These are phyloP conservation scores for Lentinula novae-zelandiae DNA, from an alignment of 1,284 basidiomycete genomes.

Conservation along the genomic window DNA sequence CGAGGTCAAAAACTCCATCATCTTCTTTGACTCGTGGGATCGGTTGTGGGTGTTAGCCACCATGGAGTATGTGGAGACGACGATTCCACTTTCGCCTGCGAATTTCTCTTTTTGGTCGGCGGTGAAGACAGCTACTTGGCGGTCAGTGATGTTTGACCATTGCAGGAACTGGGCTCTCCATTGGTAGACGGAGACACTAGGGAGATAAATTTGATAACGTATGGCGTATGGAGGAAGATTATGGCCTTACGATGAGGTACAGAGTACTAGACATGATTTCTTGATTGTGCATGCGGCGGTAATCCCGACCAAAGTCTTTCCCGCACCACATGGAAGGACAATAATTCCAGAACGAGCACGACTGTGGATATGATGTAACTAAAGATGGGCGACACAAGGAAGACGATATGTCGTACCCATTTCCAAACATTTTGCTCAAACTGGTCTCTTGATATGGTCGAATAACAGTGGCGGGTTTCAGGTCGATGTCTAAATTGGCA, in stretches of 20 bases:
- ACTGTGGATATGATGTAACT: slow-evolving; percentile 34
- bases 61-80: slow-evolving; percentile 98
- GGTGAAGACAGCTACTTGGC: slow-evolving; percentile 93
- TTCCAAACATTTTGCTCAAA: slow-evolving; percentile 98
- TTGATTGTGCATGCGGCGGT: slow-evolving; percentile 99
- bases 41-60: slow-evolving; percentile 95
- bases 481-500: slow-evolving; percentile 92
- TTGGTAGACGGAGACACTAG: slow-evolving; percentile 93
- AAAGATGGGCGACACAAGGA: neutral
- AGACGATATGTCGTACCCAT: slow-evolving; percentile 58
- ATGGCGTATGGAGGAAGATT: slow-evolving; percentile 15
- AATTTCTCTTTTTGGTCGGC: slow-evolving; percentile 98
- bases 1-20: slow-evolving; percentile 97
- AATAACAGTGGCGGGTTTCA: slow-evolving; percentile 95
- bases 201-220: slow-evolving; percentile 8
- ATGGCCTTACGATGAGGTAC: slow-evolving; percentile 59
- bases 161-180: slow-evolving; percentile 97
- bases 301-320: slow-evolving; percentile 98
- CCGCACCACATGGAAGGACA: slow-evolving; percentile 96
- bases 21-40: slow-evolving; percentile 95
- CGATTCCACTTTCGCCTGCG: slow-evolving; percentile 90
- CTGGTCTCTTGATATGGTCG: slow-evolving; percentile 97
- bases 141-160: slow-evolving; percentile 95
- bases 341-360: slow-evolving; percentile 98
- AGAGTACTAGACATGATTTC: slow-evolving; percentile 97